Evolutionary conservation across 1,139 yeast genomes (phyloP), one percentile per base, ranked within the genome.

Genomic region (Sugiyamaella paludigena): DNA sequence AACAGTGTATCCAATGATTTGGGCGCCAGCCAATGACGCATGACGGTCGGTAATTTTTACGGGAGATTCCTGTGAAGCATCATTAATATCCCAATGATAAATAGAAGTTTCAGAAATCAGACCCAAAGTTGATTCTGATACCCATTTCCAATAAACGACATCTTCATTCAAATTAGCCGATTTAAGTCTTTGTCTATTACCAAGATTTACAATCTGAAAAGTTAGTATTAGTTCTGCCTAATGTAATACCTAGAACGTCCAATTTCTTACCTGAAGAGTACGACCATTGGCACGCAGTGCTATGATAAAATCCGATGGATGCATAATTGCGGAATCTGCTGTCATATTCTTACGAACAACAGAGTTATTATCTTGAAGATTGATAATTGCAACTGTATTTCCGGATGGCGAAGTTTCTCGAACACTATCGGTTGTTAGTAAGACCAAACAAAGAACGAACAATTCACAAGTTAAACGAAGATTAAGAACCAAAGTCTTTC

Each of bases 281-380:
- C 96, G 88, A 57, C 97, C 97, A 64, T 91, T 94, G 41, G 98
- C 98, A 65, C 98, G 80, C 58, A 94, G 80, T 19, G 96, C 89
- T 61, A 94, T 91, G 58, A 92, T 91, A 70, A 83, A 80, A 68
- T 88, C 84, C 28, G 74, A 67, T 13, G 98, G 98, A 69, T 91
- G 96, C 95, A 94, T 84, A 65, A 94, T 92, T 45, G 97, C 98
- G 57, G 91, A 87, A 71, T 94, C 99, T 43, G 98, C 99, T 49
- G 88, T 81, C 96, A 94, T 94, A 68, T 87, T 86, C 72, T 94
- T 91, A 64, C 95, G 82, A 40, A 81, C 76, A 59, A 87, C 83
- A 60, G 81, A 79, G 65, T 81, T 81, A 72, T 82, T 83, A 65
- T 87, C 83, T 57, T 80, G 76, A 65, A 92, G 77, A 67, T 92